Base-by-base conservation (phyloP, 768 basidiomycete genomes). In the Chalciporus pseudorubinellus region DNA sequence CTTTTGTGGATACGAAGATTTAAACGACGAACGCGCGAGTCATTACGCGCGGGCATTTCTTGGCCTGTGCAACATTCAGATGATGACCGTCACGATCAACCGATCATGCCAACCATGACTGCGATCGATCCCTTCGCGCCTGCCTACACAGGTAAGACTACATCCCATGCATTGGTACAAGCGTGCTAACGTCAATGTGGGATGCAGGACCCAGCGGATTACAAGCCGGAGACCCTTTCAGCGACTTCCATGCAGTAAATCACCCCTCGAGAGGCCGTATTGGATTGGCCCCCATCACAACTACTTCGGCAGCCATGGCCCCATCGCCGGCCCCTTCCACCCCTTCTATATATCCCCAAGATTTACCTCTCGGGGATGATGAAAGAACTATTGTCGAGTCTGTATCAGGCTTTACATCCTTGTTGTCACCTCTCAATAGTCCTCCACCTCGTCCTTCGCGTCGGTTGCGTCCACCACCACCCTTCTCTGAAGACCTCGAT, bases 321-420 rank as follows among this genome's bases (percentile, higher is more conserved):
- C 46, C 50, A 12, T 77, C 74, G 4, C 59, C 65, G 22, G 64
- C 74, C 38, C 74, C 71, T 41, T 78, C 78, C 18, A 77, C 74
- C 41, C 78, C 79, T 42, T 80, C 81, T 0, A 72, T 79, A 24
- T 79, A 80, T 55, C 76, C 79, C 9, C 65, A 74, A 1, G 75
- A 70, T 50, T 60, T 81, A 14, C 74, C 75, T 21, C 66, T 67
- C 48, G 33, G 68, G 69, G n/a, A 39, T 22, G 7, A 51, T 51
- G 31, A n/a, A 21, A 18, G 13, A 47, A 36, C 34, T 4, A 14
- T 10, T 14, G 45, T 29, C 14, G 72, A 73, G 39, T 65, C 44
- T n/a, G 29, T 46, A 14, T 18, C 51, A 36, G 19, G 43, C 19
- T 43, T 56, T 21, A 21, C 45, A 10, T 41, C 46, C 14, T 28